Evolutionary conservation across 345 rosid species (phyloP).

Genomic region (Cardamine resedifolia): DNA sequence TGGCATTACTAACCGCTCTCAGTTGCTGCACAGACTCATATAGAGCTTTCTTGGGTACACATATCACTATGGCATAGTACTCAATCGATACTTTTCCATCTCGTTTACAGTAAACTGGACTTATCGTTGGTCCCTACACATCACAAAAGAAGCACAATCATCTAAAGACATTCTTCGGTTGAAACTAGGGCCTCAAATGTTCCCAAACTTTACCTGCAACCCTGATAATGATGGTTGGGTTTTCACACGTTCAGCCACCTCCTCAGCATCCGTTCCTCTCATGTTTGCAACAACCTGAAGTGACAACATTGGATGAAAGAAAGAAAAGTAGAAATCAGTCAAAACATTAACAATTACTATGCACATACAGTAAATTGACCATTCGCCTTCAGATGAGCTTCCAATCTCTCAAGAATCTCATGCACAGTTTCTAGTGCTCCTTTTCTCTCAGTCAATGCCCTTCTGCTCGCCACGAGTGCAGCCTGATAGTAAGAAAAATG

Average conservation of each 20-base stretch:
- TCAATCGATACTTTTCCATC: conserved; percentile 59
- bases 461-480: conserved; percentile 80
- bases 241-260: conserved; percentile 74
- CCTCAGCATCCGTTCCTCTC: conserved; percentile 81
- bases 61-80: conserved; percentile 76
- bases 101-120: conserved; percentile 75
- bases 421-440: conserved; percentile 62
- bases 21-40: conserved; percentile 83
- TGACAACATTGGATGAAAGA: conserved; percentile 8
- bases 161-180: conserved; percentile 4
- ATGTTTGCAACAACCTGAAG: conserved; percentile 87
- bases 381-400: conserved; percentile 85
- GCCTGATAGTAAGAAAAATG: conserved; percentile 50
- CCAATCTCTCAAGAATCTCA: conserved; percentile 92
- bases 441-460: conserved; percentile 62
- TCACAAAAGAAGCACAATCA: conserved; percentile 13
- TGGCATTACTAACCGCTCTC: conserved; percentile 61
- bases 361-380: conserved; percentile 68
- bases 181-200: not conserved
- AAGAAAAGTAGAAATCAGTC: not conserved
- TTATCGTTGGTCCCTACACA: conserved; percentile 81
- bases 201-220: conserved; percentile 65
- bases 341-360: not conserved
- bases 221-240: conserved; percentile 83
- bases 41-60: conserved; percentile 74